Evolutionary conservation across 2,329 filamentous ascomycete species (phyloP).

Genomic region (Proliferodiscus dingleyae): DNA sequence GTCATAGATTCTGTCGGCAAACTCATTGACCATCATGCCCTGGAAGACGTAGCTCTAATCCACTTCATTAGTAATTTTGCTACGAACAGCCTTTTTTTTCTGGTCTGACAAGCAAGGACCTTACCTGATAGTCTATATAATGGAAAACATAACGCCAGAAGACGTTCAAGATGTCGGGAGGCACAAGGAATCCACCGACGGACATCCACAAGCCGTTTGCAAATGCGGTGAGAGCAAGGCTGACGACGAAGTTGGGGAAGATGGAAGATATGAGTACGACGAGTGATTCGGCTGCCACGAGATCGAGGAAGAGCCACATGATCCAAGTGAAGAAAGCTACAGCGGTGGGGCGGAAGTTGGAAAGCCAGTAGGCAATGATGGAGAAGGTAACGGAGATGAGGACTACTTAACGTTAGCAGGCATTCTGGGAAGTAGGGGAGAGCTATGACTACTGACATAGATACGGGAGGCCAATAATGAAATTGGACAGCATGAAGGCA

Average conservation of each 20-base stretch:
- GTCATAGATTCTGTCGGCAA: constrained; percentile 57
- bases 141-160: constrained; percentile 88
- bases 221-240: constrained; percentile 75
- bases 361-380: constrained; percentile 72
- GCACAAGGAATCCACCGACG: constrained; percentile 77
- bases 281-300: constrained; percentile 75
- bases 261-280: constrained; percentile 71
- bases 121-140: constrained; percentile 78
- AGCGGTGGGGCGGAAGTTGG: constrained; percentile 64
- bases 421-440: neutral
- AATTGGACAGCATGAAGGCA: constrained; percentile 72
- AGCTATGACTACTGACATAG: constrained; percentile 46
- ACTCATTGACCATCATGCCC: constrained; percentile 92
- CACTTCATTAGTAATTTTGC: constrained; percentile 25
- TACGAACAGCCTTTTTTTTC: no score
- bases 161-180: constrained; percentile 65
- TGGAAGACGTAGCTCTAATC: constrained; percentile 80
- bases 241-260: constrained; percentile 74
- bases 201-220: constrained; percentile 89
- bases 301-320: constrained; percentile 80
- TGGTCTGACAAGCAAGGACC: no score
- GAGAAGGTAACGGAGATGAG: constrained; percentile 73
- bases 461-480: constrained; percentile 75
- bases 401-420: constrained; percentile 38
- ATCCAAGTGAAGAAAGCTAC: constrained; percentile 71